Conservation (phyloP, 1,139 yeast genomes). For the Scheffersomyces stambukii region DNA sequence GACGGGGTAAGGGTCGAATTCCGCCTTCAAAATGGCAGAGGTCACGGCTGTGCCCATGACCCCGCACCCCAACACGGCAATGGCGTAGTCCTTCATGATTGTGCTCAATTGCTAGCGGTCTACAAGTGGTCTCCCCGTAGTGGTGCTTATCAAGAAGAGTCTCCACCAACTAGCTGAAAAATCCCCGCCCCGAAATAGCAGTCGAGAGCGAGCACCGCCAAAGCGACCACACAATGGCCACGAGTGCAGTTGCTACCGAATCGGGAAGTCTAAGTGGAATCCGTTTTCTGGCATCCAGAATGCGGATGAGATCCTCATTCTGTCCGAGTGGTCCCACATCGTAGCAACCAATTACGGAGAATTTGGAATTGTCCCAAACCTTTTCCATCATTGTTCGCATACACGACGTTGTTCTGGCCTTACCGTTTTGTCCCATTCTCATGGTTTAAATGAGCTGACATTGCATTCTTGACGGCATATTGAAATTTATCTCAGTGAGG, state of each 20-base stretch:
- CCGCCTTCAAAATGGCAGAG: conserved; percentile 60
- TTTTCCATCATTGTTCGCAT: background rate
- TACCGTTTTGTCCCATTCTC: conserved; percentile 1
- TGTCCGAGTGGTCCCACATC: background rate
- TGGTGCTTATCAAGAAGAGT: background rate
- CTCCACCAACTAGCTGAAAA: background rate
- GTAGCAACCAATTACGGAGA: background rate
- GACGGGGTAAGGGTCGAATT: conserved; percentile 57
- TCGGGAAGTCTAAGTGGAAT: conserved; percentile 4
- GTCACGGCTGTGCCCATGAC: conserved; percentile 97
- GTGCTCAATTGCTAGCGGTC: conserved; percentile 1
- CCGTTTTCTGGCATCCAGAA: background rate
- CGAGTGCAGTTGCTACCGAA: conserved; percentile 2
- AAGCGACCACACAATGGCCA: background rate
- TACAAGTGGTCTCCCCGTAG: background rate
- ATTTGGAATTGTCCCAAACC: too few species aligned
- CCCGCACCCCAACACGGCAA: conserved; percentile 88
- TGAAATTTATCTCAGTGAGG: too few species aligned
- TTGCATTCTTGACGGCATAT: too few species aligned
- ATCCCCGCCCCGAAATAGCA: background rate
- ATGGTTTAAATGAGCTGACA: background rate
- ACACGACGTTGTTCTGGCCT: background rate
- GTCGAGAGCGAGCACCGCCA: conserved; percentile 1
- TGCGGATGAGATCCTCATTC: conserved; percentile 1
- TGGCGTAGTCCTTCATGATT: conserved; percentile 49